These are phyloP conservation scores for Hericium alpestre DNA, from an alignment of 768 basidiomycete genomes.

Conservation along the genomic window DNA sequence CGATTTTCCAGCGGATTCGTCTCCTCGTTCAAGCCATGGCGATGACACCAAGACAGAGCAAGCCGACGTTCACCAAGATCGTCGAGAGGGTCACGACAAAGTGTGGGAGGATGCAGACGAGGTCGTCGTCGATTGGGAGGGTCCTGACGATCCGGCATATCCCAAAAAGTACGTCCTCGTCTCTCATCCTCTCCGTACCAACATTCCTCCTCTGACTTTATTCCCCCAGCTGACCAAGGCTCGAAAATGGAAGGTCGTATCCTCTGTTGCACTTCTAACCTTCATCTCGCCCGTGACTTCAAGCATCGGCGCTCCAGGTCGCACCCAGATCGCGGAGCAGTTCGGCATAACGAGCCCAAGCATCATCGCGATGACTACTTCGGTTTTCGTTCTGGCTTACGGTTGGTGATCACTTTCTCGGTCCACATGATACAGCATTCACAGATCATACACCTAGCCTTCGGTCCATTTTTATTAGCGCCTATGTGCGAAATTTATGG, in stretches of 20 bases:
- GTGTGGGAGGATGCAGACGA: not conserved
- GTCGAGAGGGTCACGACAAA: not conserved
- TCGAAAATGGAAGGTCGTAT: slow-evolving; percentile 27
- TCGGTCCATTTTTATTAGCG: too few species aligned
- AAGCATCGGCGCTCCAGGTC: slow-evolving; percentile 64
- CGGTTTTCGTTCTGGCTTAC: too few species aligned
- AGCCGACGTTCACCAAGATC: not conserved
- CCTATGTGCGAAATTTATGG: not conserved
- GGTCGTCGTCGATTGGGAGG: slow-evolving; percentile 7
- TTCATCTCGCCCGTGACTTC: slow-evolving; percentile 61
- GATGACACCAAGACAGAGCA: too few species aligned
- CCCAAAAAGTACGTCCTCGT: slow-evolving; percentile 2
- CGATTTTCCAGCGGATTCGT: too few species aligned
- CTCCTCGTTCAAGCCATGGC: too few species aligned
- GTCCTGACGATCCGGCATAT: slow-evolving; percentile 8
- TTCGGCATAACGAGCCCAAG: slow-evolving; percentile 44
- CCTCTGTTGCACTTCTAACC: slow-evolving; percentile 54
- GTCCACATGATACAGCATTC: too few species aligned
- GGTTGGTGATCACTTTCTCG: too few species aligned
- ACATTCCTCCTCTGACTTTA: not conserved
- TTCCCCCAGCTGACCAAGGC: slow-evolving; percentile 3
- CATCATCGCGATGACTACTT: too few species aligned
- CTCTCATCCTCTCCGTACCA: not conserved
- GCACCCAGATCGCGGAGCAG: slow-evolving; percentile 34
- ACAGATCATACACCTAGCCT: too few species aligned